Evolutionary conservation across 2,329 filamentous ascomycete genomes (phyloP).

Genomic region (Ophiostoma perfectum): DNA sequence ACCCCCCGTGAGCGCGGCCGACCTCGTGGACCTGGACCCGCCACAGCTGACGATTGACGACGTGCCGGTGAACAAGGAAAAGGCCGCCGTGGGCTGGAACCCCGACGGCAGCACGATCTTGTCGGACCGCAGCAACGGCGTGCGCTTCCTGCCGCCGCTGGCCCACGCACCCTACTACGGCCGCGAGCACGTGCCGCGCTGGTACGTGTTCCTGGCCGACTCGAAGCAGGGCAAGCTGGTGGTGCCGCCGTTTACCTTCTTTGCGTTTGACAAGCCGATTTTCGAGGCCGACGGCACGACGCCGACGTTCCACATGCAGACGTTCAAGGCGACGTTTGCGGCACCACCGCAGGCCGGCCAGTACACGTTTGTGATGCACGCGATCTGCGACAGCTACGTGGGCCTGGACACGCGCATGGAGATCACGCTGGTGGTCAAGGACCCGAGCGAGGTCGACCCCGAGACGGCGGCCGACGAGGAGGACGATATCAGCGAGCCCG

Average conservation of each 20-base stretch:
- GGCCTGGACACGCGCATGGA: constrained; percentile 91
- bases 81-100: constrained; percentile 56
- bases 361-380: constrained; percentile 91
- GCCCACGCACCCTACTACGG: constrained; percentile 86
- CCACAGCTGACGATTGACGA: constrained; percentile 89
- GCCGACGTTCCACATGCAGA: constrained; percentile 92
- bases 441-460: constrained; percentile 75
- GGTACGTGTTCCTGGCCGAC: constrained; percentile 93
- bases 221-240: constrained; percentile 93
- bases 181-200: constrained; percentile 81
- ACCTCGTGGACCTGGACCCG: constrained; percentile 86
- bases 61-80: constrained; percentile 65
- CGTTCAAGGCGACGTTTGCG: constrained; percentile 93
- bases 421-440: constrained; percentile 81
- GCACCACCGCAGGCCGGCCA: constrained; percentile 87
- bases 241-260: constrained; percentile 93
- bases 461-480: constrained; percentile 50
- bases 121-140: constrained; percentile 49
- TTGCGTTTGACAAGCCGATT: constrained; percentile 83
- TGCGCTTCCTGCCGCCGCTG: constrained; percentile 72
- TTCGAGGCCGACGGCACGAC: constrained; percentile 68
- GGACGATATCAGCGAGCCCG: constrained; percentile 95
- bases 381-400: constrained; percentile 91
- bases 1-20: constrained; percentile 67
- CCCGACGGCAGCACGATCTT: constrained; percentile 51